Percentiles rank a stretch among this genome's conserved stretches.
phyloP scores from a whole-genome alignment of 331 rosid species.

The Stylosanthes scabra region DNA sequence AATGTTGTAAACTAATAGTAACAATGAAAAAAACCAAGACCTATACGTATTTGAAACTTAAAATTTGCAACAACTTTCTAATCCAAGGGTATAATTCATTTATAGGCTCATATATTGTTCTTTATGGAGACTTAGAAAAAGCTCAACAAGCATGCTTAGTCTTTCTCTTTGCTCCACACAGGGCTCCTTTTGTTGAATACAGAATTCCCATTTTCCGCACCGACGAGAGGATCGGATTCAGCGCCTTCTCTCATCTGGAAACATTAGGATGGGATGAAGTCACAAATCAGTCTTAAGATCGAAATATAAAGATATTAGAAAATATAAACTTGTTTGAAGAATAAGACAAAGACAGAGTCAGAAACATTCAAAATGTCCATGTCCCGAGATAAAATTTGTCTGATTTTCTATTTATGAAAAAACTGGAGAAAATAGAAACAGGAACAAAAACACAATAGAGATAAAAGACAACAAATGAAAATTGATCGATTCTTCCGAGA shows the following conservation, averaged over 20 bases:
- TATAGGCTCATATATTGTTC: slow-evolving; percentile 36
- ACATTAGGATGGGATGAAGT: slow-evolving; percentile 13
- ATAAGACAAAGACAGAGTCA: too few relatives aligned
- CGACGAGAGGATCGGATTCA: slow-evolving; percentile 76
- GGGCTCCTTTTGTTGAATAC: slow-evolving; percentile 63
- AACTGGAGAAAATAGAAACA: too few relatives aligned
- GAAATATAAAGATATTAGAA: too few relatives aligned
- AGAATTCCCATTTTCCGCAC: slow-evolving; percentile 60
- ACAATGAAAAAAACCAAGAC: slow-evolving; percentile 34
- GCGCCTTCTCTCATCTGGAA: slow-evolving; percentile 66
- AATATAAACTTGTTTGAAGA: too few relatives aligned
- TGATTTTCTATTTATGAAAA: too few relatives aligned
- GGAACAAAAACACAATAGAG: background rate
- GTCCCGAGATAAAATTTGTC: too few relatives aligned
- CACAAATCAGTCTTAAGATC: background rate
- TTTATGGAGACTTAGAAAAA: slow-evolving; percentile 20
- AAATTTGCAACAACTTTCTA: slow-evolving; percentile 25
- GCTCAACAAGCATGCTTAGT: slow-evolving; percentile 52
- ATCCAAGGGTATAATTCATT: slow-evolving; percentile 33
- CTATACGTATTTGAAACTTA: slow-evolving; percentile 29
- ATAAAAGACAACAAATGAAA: background rate
- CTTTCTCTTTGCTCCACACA: slow-evolving; percentile 76
- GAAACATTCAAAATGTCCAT: too few relatives aligned
- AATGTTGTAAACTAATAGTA: slow-evolving; percentile 31
- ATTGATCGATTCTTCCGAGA: background rate